These are phyloP conservation scores for Elsinoe ampelina DNA, from an alignment of 2,329 filamentous ascomycete species.

Conservation along the genomic window DNA sequence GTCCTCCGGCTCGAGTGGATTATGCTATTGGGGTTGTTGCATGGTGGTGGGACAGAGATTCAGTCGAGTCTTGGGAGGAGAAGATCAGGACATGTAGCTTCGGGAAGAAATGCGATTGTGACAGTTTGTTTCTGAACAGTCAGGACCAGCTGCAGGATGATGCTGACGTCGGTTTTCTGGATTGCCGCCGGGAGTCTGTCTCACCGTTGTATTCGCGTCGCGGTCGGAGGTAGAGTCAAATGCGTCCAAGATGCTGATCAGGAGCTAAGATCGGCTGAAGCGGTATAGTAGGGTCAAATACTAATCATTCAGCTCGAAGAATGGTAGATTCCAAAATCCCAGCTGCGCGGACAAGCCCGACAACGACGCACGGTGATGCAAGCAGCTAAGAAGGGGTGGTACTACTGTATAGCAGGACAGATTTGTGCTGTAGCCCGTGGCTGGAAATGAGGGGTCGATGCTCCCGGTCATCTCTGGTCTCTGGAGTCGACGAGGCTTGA, in stretches of 20 bases:
- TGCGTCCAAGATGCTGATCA: conserved; percentile 1
- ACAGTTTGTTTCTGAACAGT: not conserved
- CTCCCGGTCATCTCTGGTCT: not conserved
- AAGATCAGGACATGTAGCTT: conserved; percentile 1
- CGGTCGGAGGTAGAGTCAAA: conserved; percentile 9
- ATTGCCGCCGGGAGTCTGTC: conserved; percentile 1
- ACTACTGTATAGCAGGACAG: not conserved
- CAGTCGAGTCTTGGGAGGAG: not conserved
- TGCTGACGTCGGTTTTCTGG: not conserved
- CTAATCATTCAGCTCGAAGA: not conserved
- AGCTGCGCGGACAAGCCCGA: conserved; percentile 4
- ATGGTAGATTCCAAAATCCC: not conserved
- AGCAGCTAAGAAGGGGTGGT: not conserved
- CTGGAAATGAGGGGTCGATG: conserved; percentile 9
- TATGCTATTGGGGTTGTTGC: not conserved
- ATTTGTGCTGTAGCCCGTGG: not conserved
- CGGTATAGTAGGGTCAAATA: not conserved
- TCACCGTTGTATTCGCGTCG: conserved; percentile 9
- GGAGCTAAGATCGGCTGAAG: not conserved
- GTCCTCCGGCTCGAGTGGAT: not conserved
- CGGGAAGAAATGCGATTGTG: not conserved
- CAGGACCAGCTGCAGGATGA: conserved; percentile 1
- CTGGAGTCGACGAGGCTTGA: not conserved
- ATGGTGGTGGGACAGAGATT: conserved; percentile 4
- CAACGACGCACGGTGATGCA: conserved; percentile 11